phyloP scores from a whole-genome alignment of 495 filamentous ascomycete species.

The Parachaetomium inaequale region DNA sequence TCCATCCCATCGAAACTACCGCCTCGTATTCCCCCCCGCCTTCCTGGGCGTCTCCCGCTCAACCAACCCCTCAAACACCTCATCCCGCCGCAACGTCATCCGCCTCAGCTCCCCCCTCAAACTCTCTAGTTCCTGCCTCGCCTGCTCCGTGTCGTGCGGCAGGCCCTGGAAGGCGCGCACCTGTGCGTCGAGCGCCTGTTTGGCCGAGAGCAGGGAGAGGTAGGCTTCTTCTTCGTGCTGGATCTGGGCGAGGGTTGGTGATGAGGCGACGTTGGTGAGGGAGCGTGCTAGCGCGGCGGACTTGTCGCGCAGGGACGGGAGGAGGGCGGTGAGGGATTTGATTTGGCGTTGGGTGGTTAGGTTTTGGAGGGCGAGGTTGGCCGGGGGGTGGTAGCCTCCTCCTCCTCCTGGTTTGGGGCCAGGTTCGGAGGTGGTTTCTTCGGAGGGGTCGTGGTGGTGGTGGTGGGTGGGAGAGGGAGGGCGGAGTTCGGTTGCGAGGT shows the following conservation, averaged over 20 bases:
- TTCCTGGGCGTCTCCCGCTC: slow-evolving; percentile 52
- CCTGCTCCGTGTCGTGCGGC: slow-evolving; percentile 63
- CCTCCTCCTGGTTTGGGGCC: no score
- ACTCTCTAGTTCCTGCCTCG: slow-evolving; percentile 61
- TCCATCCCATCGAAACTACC: background rate
- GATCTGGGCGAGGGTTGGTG: slow-evolving; percentile 45
- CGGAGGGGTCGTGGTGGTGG: background rate
- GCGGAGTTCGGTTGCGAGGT: slow-evolving; percentile 10
- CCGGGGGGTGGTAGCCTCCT: slow-evolving; percentile 45
- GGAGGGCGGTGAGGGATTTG: slow-evolving; percentile 54
- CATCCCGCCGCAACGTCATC: slow-evolving; percentile 59
- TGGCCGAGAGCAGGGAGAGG: slow-evolving; percentile 44
- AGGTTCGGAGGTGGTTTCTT: background rate
- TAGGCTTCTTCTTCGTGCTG: slow-evolving; percentile 53
- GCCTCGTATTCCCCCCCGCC: background rate
- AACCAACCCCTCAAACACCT: slow-evolving; percentile 61
- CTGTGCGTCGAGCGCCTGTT: slow-evolving; percentile 56
- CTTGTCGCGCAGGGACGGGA: slow-evolving; percentile 51
- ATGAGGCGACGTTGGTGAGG: slow-evolving; percentile 20
- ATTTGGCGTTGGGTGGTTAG: slow-evolving; percentile 59
- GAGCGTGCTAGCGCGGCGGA: slow-evolving; percentile 33
- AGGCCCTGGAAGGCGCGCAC: slow-evolving; percentile 62
- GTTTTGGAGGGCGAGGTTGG: slow-evolving; percentile 55
- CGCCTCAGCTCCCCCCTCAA: slow-evolving; percentile 57
- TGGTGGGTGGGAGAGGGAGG: background rate